These are phyloP conservation scores for Scopulariopsis brevicaulis DNA, from an alignment of 2,329 filamentous ascomycete genomes.

Conservation along the genomic window DNA sequence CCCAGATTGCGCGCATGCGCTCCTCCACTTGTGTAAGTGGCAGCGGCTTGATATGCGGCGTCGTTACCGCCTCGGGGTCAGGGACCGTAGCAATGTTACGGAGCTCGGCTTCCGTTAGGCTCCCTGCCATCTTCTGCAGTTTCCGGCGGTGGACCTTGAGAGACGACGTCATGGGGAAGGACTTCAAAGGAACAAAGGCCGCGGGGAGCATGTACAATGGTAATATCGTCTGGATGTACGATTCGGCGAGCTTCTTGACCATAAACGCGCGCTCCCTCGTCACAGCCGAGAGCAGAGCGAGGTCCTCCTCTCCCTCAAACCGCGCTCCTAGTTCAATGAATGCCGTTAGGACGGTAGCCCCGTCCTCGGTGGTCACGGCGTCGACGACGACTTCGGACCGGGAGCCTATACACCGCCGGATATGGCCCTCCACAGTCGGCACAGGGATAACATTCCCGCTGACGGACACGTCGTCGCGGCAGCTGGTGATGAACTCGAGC, in stretches of 20 bases:
- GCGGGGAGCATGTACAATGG: constrained; percentile 31
- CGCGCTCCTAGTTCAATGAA: constrained; percentile 36
- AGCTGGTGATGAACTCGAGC: constrained; percentile 33
- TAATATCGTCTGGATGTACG: constrained; percentile 23
- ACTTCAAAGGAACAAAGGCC: constrained; percentile 34
- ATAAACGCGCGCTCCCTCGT: constrained; percentile 31
- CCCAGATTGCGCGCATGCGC: constrained; percentile 35
- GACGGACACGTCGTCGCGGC: constrained; percentile 27
- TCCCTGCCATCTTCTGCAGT: constrained; percentile 31
- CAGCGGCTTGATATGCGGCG: constrained; percentile 28
- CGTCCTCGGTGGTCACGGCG: constrained; percentile 30
- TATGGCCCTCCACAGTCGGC: constrained; percentile 31
- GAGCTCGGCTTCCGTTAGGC: constrained; percentile 29
- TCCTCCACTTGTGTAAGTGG: constrained; percentile 35
- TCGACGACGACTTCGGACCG: constrained; percentile 37
- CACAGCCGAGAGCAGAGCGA: constrained; percentile 22
- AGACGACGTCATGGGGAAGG: constrained; percentile 35
- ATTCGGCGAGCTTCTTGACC: constrained; percentile 30
- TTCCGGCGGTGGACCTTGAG: constrained; percentile 37
- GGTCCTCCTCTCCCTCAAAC: constrained; percentile 23
- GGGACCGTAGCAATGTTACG: constrained; percentile 25
- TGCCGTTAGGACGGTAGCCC: constrained; percentile 29
- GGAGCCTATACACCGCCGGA: constrained; percentile 33
- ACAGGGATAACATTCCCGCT: constrained; percentile 27
- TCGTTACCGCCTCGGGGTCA: constrained; percentile 22